These are phyloP conservation scores for Lathyrus tuberosus DNA, from an alignment of 306 rosid genomes.

Conservation along the genomic window DNA sequence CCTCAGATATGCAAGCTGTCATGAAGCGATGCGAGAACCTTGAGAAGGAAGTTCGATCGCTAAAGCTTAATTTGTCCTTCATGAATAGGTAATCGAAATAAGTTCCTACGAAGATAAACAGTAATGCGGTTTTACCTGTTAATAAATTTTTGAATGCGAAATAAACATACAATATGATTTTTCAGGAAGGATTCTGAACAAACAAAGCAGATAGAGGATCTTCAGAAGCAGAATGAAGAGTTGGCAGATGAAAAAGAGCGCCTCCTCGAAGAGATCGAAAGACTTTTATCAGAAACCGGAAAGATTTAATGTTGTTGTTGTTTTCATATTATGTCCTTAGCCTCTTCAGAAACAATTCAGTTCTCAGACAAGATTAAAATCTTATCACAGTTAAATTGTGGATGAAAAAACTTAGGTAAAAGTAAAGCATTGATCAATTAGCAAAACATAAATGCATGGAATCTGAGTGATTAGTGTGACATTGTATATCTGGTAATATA, in stretches of 20 bases:
- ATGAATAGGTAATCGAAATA: constrained; percentile 76
- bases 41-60: constrained; percentile 94
- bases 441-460: constrained; percentile 35
- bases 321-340: not conserved
- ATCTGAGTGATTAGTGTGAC: constrained; percentile 20
- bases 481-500: constrained; percentile 26
- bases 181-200: constrained; percentile 98
- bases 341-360: constrained; percentile 29
- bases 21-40: constrained; percentile 86
- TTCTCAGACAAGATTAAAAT: constrained; percentile 9
- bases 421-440: not conserved
- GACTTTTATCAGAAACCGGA: constrained; percentile 66
- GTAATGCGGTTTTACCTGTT: not conserved
- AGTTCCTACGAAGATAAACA: not conserved
- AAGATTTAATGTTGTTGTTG: constrained; percentile 45
- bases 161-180: not conserved
- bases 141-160: constrained; percentile 4
- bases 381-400: constrained; percentile 8
- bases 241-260: constrained; percentile 79
- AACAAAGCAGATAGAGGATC: constrained; percentile 93
- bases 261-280: constrained; percentile 81
- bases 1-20: constrained; percentile 83
- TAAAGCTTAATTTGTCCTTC: constrained; percentile 86
- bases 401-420: constrained; percentile 1
- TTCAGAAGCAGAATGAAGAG: constrained; percentile 89